phyloP scores from a whole-genome alignment of 192 early-diverging fungal genomes.

The Umbelopsis sp. region DNA sequence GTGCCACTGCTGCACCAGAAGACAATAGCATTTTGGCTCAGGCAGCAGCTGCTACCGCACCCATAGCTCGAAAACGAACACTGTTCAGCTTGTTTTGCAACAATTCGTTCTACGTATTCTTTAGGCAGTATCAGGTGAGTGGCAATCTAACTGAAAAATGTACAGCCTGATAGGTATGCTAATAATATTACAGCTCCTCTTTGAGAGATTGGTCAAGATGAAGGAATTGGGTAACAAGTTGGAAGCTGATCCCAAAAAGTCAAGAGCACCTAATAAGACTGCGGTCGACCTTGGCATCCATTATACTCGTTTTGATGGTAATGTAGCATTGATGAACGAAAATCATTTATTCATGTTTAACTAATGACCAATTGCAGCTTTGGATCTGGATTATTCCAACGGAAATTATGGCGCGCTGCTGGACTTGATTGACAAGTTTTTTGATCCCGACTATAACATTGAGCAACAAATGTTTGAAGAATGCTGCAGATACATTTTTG shows the following conservation, averaged over 20 bases:
- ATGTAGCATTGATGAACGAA: not conserved
- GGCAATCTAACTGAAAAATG: not conserved
- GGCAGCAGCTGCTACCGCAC: slow-evolving; percentile 35
- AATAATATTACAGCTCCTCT: not conserved
- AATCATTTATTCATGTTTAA: not conserved
- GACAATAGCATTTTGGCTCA: slow-evolving; percentile 37
- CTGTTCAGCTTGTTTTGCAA: slow-evolving; percentile 84
- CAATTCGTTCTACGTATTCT: slow-evolving; percentile 83
- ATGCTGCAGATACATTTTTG: slow-evolving; percentile 80
- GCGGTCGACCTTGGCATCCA: slow-evolving; percentile 50
- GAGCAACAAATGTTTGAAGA: slow-evolving; percentile 87
- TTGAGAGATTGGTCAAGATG: slow-evolving; percentile 20
- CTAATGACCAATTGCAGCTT: slow-evolving; percentile 17
- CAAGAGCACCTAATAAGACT: not conserved
- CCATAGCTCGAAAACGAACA: slow-evolving; percentile 37
- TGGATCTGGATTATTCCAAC: slow-evolving; percentile 54
- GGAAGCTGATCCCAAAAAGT: slow-evolving; percentile 19
- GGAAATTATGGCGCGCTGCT: slow-evolving; percentile 82
- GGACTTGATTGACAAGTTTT: slow-evolving; percentile 68
- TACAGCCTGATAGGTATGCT: not conserved
- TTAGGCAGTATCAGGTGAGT: slow-evolving; percentile 81
- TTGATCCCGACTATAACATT: slow-evolving; percentile 68
- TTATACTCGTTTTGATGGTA: slow-evolving; percentile 45
- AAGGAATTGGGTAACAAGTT: slow-evolving; percentile 6
- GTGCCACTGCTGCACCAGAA: slow-evolving; percentile 31